phyloP scores from a whole-genome alignment of 106 monocot species.

The Acorus gramineus region DNA sequence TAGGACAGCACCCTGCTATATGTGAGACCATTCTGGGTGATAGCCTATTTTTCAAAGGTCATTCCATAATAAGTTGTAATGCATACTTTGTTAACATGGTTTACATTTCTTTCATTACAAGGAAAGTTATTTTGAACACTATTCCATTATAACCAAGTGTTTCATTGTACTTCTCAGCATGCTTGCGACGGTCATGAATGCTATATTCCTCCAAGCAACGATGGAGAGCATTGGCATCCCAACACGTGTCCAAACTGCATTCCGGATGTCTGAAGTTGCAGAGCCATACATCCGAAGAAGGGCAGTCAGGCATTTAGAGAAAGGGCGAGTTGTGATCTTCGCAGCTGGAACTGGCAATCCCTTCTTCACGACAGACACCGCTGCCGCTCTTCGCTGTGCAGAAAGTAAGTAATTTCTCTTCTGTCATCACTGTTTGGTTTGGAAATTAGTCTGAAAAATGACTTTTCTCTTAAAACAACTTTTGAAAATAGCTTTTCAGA shows the following conservation, averaged over 20 bases:
- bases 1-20: too few species aligned
- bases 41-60: too few species aligned
- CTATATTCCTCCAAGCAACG: constrained; percentile 96
- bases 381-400: constrained; percentile 94
- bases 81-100: too few species aligned
- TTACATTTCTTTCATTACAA: too few species aligned
- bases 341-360: constrained; percentile 98
- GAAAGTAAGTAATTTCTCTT: constrained; percentile 62
- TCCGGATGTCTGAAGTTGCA: constrained; percentile 97
- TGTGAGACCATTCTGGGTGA: too few species aligned
- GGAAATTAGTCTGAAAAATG: neutral
- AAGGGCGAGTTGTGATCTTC: constrained; percentile 97
- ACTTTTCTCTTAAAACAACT: neutral
- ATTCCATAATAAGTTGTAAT: too few species aligned
- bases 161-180: constrained; percentile 30
- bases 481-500: too few species aligned
- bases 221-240: constrained; percentile 99
- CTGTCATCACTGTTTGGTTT: neutral
- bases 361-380: constrained; percentile 97
- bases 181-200: constrained; percentile 99
- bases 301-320: constrained; percentile 90
- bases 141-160: too few species aligned
- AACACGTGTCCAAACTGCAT: constrained; percentile 94
- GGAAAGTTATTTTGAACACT: too few species aligned
- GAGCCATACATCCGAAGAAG: constrained; percentile 95